Percentiles rank a stretch among this genome's conserved stretches.
Evolutionary conservation across 306 rosid genomes (phyloP).

Genomic region (Prunus davidiana): DNA sequence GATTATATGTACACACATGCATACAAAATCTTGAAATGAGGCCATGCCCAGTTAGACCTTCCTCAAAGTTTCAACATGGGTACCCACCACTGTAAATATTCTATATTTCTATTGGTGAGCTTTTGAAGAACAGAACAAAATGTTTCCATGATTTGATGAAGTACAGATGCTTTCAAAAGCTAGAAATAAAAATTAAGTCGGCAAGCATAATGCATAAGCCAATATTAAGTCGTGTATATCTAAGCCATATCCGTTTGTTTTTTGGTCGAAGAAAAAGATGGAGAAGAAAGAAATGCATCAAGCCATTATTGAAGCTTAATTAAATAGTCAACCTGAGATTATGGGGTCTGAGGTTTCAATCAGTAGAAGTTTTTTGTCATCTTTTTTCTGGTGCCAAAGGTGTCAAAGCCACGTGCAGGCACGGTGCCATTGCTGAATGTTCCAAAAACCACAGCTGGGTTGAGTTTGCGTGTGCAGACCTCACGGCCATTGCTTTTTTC

Average conservation of each 20-base stretch:
- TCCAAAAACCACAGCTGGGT: not conserved
- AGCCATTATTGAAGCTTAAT: not conserved
- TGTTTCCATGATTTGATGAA: not conserved
- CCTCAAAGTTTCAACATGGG: not conserved
- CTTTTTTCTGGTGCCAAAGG: not conserved
- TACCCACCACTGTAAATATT: slow-evolving; percentile 1
- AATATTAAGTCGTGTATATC: not conserved
- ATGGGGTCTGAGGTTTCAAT: not conserved
- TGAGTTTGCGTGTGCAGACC: slow-evolving; percentile 10
- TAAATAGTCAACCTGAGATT: not conserved
- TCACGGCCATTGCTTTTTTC: slow-evolving; percentile 23
- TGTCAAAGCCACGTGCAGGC: not conserved
- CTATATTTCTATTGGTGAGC: not conserved
- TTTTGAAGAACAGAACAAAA: not conserved
- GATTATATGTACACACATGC: not conserved
- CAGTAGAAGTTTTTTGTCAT: not conserved
- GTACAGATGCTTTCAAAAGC: not conserved
- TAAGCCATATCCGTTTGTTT: not conserved
- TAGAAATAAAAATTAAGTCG: not conserved
- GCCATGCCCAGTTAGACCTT: not conserved
- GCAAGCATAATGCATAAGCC: not conserved
- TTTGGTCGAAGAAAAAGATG: not conserved
- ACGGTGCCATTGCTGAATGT: not conserved
- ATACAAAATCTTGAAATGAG: not conserved
- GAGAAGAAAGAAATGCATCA: not conserved